Evolutionary conservation across 495 filamentous ascomycete genomes (phyloP), one percentile per base, ranked within the genome.

Genomic region (Penicillium fimorum): DNA sequence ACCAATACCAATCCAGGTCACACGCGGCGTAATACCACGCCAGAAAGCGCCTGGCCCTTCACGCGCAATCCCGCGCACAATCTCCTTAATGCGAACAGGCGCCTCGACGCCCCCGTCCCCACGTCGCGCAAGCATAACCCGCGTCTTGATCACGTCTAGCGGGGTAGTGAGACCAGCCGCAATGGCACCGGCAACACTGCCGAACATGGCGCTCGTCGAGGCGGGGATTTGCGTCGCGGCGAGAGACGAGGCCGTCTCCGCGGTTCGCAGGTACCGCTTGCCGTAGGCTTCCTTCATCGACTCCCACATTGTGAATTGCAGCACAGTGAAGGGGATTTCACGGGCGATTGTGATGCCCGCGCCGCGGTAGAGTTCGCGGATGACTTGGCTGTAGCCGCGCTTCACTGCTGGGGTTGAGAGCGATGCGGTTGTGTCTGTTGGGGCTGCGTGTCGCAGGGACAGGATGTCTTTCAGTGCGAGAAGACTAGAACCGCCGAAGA

Each of bases 281-380:
- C 64, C 64, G 62, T 79, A 79, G 6, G 63, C 77, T 51, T 76
- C 71, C 79, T 97, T 98, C 76, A 97, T 81, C 3, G 81, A 86
- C 72, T 98, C 94, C 94, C 94, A 98, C 64, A 98, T 79, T 17
- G 94, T 96, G 64, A 98, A 98, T 70, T 98, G 94, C 35, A 98
- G 83, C 11, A 97, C 84, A 6, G 94, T 97, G 60, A 98, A 98
- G 9, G 94, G 94, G 51, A 98, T 95, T 76, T 98, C 94, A 46
- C 94, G 85, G 76, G 96, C 86, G 25, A 98, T 86, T 11, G 94
- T 98, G 58, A 97, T 87, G 0, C 84, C 81, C 79, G 91, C 95
- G 2, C 94, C 94, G 13, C 93, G 81, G 64, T 98, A 98, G 51
- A 98, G 67, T 68, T 96, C 92, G 47, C 82, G 74, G 79, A 90